Evolutionary conservation across 345 rosid species (phyloP), one percentile per base, ranked within the genome.

Genomic region (Lumnitzera racemosa): DNA sequence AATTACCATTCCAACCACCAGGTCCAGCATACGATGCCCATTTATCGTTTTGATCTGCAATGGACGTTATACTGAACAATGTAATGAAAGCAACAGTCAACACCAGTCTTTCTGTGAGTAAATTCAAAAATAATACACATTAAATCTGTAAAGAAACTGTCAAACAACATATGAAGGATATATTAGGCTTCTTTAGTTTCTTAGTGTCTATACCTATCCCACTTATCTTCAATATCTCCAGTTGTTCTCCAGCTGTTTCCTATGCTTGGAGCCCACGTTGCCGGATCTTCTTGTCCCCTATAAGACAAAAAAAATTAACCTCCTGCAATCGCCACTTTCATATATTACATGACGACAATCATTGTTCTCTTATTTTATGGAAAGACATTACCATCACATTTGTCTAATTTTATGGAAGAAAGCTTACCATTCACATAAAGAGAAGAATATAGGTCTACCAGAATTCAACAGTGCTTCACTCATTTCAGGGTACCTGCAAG

Each of bases 221-320:
- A 81, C 9, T 53, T 49, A 70, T 81, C 78, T 2, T 50, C 12
- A 27, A 81, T 81, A 53, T 81, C 86, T 43, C 70, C 79, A 0
- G 86, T 81, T 49, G 86, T 81, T 65, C 83, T 76, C 86, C 86
- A 81, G 63, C 86, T 81, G 59, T 81, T 81, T 43, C 86, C 83
- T 1, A 81, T 24, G 12, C 49, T 20, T 8, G 60, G 25, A 3
- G 78, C 86, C 86, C 86, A 81, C 2, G 63, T 76, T 9, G 80
- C 83, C 1, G 86, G 86, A 55, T 81, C 46, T 16, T 76, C 4
- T 57, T 20, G 1, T 83, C 86, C 83, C 81, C 20, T 20, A 20
- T 76, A 31, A 16, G 6, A 25, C 52, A 31, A 15, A 17, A 29
- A 31, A 31, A 29, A 15, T 15, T 29, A 15, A 61, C 31, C 31